Evolutionary conservation across 108 stramenopile genomes (phyloP), one percentile per base, ranked within the genome.

Genomic region (Bacterosira constricta): DNA sequence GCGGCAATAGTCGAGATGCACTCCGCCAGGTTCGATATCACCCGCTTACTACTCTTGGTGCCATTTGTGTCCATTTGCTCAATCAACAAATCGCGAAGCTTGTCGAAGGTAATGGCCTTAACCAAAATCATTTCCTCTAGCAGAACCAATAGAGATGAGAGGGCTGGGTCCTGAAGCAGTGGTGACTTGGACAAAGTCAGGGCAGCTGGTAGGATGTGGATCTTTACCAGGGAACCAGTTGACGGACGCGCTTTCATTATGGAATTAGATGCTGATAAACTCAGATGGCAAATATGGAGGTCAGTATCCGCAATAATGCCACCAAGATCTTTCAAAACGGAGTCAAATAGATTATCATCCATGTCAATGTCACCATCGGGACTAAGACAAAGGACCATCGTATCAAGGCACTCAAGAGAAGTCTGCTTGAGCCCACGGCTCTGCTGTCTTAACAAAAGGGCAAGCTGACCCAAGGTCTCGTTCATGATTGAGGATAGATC

Each of bases 241-340:
- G 78, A 84, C 11, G 84, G 87, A 46, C 85, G 89, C 5, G 86
- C 86, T 69, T 82, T 77, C 51, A 94, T 71, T 37, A 83, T 75
- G 30, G 91, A 88, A 31, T 84, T 78, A 26, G 80, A 78, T 32
- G 75, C 86, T 57, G 82, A 86, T 71, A 90, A 69, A 38, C 83
- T 82, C 58, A 97, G 82, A 56, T 97, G 93, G 44, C 92, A 91
- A 42, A 98, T 67, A 71, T 97, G 96, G 18, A 98, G 80, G 75
- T 99, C 98, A n/a, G 82, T 75, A 69, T 96, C 96, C 15, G 84
- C 67, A 37, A 98, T 79, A 31, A 97, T 71, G 51, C 69, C 46
- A 9, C 96, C 82, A 23, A 95, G 69, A 41, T 97, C 96, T 51
- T 72, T 71, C 32, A 98, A 72, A 11, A 96, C 79, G 21, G 75